Evolutionary conservation across 208 protist species (phyloP), one percentile per base, ranked within the genome.

Genomic region (Naegleria fowleri): DNA sequence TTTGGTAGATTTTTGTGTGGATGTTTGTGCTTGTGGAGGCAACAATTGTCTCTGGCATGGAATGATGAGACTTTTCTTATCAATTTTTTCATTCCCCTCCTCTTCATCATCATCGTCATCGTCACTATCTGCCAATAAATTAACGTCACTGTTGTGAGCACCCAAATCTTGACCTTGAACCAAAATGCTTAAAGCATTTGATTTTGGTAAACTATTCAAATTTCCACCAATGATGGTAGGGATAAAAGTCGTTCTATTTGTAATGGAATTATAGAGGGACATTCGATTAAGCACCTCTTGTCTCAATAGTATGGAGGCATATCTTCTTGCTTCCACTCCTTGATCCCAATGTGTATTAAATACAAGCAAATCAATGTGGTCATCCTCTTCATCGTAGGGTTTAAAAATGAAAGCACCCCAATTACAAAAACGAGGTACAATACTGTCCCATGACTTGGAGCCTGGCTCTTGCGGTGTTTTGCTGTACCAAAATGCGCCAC

Each of bases 261-360:
- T 39, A 15, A 25, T 39, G 38, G 9, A 15, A 58, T 29, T n/a
- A 5, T 38, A 58, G 4, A 7, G 2, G 11, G 13, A 36, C 13
- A 19, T 58, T 33, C 19, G 15, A 6, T 48, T 9, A 16, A 48
- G 25, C n/a, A 88, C 38, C 11, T 52, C 19, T 52, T 88, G 9
- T 88, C 84, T 88, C n/a, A 88, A 11, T 58, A 58, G 1, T 38
- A 38, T 36, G 4, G 41, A 33, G 39, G 25, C 22, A 58, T 88
- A 48, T 59, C 84, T 48, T 88, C 84, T 48, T n/a, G 84, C n/a
- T 19, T 51, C 84, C 11, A 52, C 41, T 48, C 84, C 84, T 58
- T 88, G 84, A 55, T 88, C 84, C 39, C 39, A 88, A 51, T 88
- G 84, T 38, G 84, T 88, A 25, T 88, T 88, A 38, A 58, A 88